Evolutionary conservation across 2,329 filamentous ascomycete species (phyloP).

Genomic region (Xylaria sp.): DNA sequence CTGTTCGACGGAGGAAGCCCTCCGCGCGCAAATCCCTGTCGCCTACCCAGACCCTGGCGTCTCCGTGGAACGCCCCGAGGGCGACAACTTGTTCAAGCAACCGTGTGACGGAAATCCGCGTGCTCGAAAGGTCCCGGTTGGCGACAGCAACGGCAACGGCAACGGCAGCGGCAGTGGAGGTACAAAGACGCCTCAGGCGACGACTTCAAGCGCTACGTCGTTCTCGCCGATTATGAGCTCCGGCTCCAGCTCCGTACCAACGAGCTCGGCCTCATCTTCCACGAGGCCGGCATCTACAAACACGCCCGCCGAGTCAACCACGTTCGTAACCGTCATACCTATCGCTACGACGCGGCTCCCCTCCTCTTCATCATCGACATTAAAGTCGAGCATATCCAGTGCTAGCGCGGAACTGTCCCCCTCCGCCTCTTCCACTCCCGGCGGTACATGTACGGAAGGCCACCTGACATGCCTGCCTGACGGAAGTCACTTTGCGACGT

Average conservation of each 20-base stretch:
- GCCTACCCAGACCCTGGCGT: slow-evolving; percentile 67
- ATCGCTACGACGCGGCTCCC: neutral
- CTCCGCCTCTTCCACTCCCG: neutral
- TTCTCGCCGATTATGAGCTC: neutral
- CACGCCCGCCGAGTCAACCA: neutral
- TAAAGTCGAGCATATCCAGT: neutral
- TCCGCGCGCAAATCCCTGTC: slow-evolving; percentile 50
- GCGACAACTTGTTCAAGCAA: slow-evolving; percentile 42
- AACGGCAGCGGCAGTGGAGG: neutral
- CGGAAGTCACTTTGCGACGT: slow-evolving; percentile 33
- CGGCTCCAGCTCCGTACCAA: neutral
- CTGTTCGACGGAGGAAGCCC: slow-evolving; percentile 58
- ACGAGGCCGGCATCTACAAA: neutral
- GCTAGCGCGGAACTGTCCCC: neutral
- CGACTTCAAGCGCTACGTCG: neutral
- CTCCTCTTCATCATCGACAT: neutral
- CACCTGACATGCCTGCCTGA: slow-evolving; percentile 36
- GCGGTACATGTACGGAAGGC: slow-evolving; percentile 30
- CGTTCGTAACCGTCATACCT: neutral
- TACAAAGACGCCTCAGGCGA: neutral
- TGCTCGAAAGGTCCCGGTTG: slow-evolving; percentile 6
- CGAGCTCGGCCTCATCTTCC: neutral
- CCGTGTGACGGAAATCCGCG: slow-evolving; percentile 41
- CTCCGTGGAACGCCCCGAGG: slow-evolving; percentile 52
- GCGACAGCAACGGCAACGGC: neutral